A percentile compares a stretch with the other conserved stretches of the same genome.
Evolutionary conservation across 345 rosid species (phyloP).

Genomic region (Sapria himalayana): DNA sequence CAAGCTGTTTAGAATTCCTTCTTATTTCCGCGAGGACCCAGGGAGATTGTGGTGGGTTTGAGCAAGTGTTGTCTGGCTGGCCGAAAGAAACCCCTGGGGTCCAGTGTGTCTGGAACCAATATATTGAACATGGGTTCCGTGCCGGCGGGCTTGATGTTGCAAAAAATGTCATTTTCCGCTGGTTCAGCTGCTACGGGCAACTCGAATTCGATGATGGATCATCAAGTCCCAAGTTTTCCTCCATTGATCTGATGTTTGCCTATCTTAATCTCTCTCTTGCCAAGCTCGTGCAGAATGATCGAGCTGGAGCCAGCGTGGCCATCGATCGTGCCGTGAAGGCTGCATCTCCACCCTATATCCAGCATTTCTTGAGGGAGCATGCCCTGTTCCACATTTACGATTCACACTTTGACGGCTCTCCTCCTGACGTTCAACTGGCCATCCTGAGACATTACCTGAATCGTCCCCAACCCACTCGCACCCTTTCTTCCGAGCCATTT

Average conservation of each 20-base stretch:
- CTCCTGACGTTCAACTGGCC: constrained; percentile 20
- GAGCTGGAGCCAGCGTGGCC: constrained; percentile 24
- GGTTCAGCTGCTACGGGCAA: constrained; percentile 24
- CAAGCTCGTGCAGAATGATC: constrained; percentile 34
- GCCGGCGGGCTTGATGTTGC: constrained; percentile 27
- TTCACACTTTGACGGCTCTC: constrained; percentile 13
- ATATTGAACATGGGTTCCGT: constrained; percentile 42
- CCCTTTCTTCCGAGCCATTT: constrained; percentile 28
- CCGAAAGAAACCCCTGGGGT: constrained; percentile 42
- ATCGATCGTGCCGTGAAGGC: constrained; percentile 38
- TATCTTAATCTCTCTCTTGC: constrained; percentile 56
- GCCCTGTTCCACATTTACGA: constrained; percentile 26
- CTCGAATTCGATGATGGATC: constrained; percentile 15
- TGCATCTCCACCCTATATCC: constrained; percentile 22
- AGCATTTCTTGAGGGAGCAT: constrained; percentile 55
- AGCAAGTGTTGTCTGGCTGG: constrained; percentile 43
- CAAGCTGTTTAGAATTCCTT: constrained; percentile 49
- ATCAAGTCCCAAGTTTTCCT: constrained; percentile 10
- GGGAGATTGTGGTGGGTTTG: constrained; percentile 30
- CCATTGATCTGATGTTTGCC: constrained; percentile 45
- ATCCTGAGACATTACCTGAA: constrained; percentile 35
- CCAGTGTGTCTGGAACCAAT: constrained; percentile 87
- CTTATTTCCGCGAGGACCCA: constrained; percentile 38
- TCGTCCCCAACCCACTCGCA: constrained; percentile 20
- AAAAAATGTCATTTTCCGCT: constrained; percentile 36